A percentile compares a stretch with the other conserved stretches of the same genome.
phyloP scores from a whole-genome alignment of 495 filamentous ascomycete species.

The Physcia stellaris region DNA sequence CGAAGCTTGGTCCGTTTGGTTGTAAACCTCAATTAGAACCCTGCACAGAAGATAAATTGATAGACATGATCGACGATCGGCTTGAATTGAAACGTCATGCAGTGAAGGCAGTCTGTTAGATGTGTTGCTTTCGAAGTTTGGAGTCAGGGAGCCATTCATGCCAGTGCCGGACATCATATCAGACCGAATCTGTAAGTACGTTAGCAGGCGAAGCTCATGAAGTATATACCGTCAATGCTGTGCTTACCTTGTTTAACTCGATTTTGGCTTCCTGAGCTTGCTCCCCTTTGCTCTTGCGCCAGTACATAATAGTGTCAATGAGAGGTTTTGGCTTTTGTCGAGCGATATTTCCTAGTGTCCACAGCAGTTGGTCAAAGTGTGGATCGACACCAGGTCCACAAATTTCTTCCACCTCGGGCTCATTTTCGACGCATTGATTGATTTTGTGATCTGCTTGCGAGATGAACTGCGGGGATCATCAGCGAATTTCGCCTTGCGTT shows the following conservation, averaged over 20 bases:
- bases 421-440: conserved; percentile 66
- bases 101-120: conserved; percentile 30
- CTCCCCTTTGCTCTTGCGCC: conserved; percentile 91
- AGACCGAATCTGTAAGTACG: too few relatives aligned
- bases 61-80: conserved; percentile 76
- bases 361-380: conserved; percentile 90
- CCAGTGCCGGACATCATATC: too few relatives aligned
- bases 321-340: conserved; percentile 88
- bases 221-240: too few relatives aligned
- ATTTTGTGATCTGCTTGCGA: conserved; percentile 90
- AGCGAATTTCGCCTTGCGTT: not conserved
- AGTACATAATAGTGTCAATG: conserved; percentile 93
- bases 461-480: conserved; percentile 30
- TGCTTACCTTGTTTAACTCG: conserved; percentile 48
- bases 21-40: conserved; percentile 86
- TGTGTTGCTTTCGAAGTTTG: not conserved
- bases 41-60: conserved; percentile 92
- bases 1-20: conserved; percentile 66
- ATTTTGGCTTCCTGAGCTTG: conserved; percentile 49
- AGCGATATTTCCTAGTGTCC: conserved; percentile 83
- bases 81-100: conserved; percentile 52
- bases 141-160: too few relatives aligned
- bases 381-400: conserved; percentile 82
- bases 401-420: conserved; percentile 70
- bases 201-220: too few relatives aligned